A percentile compares a stretch with the other conserved stretches of the same genome.
Evolutionary conservation across 2,329 filamentous ascomycete genomes (phyloP).

Genomic region (Penicillium sp.): DNA sequence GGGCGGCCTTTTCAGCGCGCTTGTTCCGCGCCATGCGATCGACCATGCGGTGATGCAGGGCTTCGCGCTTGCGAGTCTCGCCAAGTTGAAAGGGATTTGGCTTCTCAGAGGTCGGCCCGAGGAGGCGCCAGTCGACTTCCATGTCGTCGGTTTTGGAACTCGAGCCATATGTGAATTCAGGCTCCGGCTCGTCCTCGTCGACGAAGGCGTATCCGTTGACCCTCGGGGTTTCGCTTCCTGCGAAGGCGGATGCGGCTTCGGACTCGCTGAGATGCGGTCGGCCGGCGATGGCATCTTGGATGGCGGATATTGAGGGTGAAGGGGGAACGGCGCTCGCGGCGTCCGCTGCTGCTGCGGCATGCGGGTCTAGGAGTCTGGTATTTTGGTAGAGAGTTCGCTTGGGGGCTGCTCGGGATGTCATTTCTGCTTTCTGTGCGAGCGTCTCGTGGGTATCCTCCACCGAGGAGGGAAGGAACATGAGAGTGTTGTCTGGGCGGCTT

Average conservation of each 20-base stretch:
- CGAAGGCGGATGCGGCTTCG: slow-evolving; percentile 49
- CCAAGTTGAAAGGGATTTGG: slow-evolving; percentile 79
- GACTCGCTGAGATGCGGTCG: slow-evolving; percentile 61
- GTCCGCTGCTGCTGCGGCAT: slow-evolving; percentile 36
- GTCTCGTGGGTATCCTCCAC: slow-evolving; percentile 58
- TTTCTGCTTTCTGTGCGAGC: slow-evolving; percentile 65
- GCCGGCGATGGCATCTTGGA: slow-evolving; percentile 80
- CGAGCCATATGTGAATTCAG: slow-evolving; percentile 21
- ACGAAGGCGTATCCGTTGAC: slow-evolving; percentile 95
- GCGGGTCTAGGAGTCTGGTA: slow-evolving; percentile 66
- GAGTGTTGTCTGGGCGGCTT: slow-evolving; percentile 68
- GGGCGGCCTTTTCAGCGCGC: slow-evolving; percentile 58
- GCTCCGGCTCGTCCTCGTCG: slow-evolving; percentile 63
- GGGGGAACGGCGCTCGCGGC: slow-evolving; percentile 51
- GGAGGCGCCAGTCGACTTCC: slow-evolving; percentile 35
- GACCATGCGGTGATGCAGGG: slow-evolving; percentile 80
- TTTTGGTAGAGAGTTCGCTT: slow-evolving; percentile 79
- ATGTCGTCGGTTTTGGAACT: slow-evolving; percentile 3
- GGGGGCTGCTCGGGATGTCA: slow-evolving; percentile 68
- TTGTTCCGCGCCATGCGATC: slow-evolving; percentile 75
- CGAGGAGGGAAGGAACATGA: slow-evolving; percentile 70
- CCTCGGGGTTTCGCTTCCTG: slow-evolving; percentile 75
- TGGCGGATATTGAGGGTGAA: slow-evolving; percentile 79
- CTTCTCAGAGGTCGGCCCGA: slow-evolving; percentile 47
- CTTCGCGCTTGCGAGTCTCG: slow-evolving; percentile 72